Base-by-base conservation (phyloP, 2,329 filamentous ascomycete species). In the Pyrenochaeta sp. region DNA sequence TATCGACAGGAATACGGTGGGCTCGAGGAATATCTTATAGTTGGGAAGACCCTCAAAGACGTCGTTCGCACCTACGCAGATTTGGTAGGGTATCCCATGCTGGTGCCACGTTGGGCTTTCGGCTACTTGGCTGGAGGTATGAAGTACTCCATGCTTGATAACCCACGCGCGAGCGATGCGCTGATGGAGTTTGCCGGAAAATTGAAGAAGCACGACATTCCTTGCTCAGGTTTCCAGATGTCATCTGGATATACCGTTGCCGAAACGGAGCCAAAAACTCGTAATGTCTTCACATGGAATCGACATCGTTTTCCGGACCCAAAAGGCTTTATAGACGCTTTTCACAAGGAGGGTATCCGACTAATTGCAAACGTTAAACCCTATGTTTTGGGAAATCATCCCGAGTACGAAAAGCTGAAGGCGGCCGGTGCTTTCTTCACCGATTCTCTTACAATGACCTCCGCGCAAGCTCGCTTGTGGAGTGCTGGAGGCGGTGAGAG, bases 231-330 rank as follows among this genome's bases (percentile, higher is more conserved):
- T 0, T 88, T 89, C 68, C 88, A 90, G 67, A 88, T 90, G 87
- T 87, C 84, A 20, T 89, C 86, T 0, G 89, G 89, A 0, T 91
- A 91, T 68, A 90, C 88, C 0, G 84, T 91, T 2, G 83, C 87
- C 0, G 86, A 89, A 62, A 79, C 77, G 0, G 83, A 85, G 49
- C 88, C 89, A 1, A 90, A 90, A 73, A 89, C 87, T 0, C 79
- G 89, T 50, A 90, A 89, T 54, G 88, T 90, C 3, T 88, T 85
- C 63, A 88, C 86, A 0, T 92, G 89, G 89, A 91, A 91, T 61
- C 75, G 75, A 4, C 84, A 90, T 64, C 83, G 88, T 0, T 91
- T 91, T 67, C 87, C 88, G 0, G 82, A 90, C 47, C 89, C 89
- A 0, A 81, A 87, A 49, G 83, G 74, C 0, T 91, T 87, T 73